A percentile compares a stretch with the other conserved stretches of the same genome.
Conservation (phyloP, 176 grass and related monocot species). For the Hsuehochloa calcarea region DNA sequence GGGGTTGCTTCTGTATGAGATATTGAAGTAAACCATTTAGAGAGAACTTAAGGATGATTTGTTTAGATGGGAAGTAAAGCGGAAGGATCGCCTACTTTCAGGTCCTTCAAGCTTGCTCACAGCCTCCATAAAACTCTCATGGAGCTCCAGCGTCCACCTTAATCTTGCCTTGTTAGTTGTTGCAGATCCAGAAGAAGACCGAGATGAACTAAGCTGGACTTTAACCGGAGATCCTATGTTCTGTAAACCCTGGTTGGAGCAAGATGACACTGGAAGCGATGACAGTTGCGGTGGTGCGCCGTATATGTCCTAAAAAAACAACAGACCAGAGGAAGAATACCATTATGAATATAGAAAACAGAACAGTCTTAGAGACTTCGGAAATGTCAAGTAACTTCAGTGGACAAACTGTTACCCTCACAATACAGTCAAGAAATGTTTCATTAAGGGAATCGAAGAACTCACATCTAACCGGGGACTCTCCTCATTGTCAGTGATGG, state of each 20-base stretch:
- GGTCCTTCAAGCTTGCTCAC: too few relatives aligned
- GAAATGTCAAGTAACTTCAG: neutral
- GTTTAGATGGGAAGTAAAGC: constrained; percentile 5
- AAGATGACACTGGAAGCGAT: constrained; percentile 52
- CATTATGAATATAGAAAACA: neutral
- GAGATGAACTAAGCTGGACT: constrained; percentile 47
- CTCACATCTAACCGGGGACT: constrained; percentile 80
- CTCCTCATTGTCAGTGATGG: constrained; percentile 80
- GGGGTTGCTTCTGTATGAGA: constrained; percentile 86
- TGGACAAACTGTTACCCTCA: neutral
- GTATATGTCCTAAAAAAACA: constrained; percentile 75
- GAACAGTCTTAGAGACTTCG: neutral
- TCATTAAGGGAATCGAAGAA: neutral
- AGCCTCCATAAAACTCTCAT: too few relatives aligned
- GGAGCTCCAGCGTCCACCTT: constrained; percentile 72
- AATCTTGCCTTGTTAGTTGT: constrained; percentile 70
- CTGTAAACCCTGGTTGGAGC: constrained; percentile 42
- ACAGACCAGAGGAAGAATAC: constrained; percentile 4
- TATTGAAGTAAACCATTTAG: constrained; percentile 27
- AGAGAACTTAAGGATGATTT: neutral
- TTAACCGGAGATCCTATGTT: constrained; percentile 43
- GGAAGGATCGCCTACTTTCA: constrained; percentile 41
- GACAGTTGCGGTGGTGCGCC: constrained; percentile 50
- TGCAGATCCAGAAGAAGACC: constrained; percentile 41
- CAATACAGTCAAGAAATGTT: constrained; percentile 9